phyloP scores from a whole-genome alignment of 495 filamentous ascomycete genomes.

The Hypoxylon perforatum region DNA sequence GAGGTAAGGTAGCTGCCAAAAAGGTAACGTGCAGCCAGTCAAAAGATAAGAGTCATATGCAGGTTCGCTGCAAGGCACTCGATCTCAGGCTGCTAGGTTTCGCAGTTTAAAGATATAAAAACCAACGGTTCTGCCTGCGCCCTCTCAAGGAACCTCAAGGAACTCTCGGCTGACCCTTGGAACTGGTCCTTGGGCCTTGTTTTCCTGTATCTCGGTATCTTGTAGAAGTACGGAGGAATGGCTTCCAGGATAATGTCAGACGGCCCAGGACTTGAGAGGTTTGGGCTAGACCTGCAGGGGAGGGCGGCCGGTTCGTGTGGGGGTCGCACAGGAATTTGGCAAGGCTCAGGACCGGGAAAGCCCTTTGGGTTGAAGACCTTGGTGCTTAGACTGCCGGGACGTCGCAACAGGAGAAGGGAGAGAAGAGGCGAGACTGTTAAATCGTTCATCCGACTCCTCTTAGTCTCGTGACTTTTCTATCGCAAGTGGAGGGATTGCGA shows the following conservation, averaged over 20 bases:
- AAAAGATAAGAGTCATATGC: constrained; percentile 39
- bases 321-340: constrained; percentile 33
- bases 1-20: constrained; percentile 15
- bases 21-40: constrained; percentile 13
- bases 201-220: too few species aligned
- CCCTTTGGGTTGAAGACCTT: constrained; percentile 11
- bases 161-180: constrained; percentile 29
- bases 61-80: constrained; percentile 38
- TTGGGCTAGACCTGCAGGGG: constrained; percentile 33
- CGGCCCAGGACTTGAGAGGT: constrained; percentile 25
- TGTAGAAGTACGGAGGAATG: constrained; percentile 30
- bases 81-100: constrained; percentile 7
- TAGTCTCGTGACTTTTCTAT: constrained; percentile 39
- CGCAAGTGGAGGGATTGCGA: constrained; percentile 35
- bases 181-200: constrained; percentile 19
- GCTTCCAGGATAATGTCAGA: constrained; percentile 41
- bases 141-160: too few species aligned
- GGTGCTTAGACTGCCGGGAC: constrained; percentile 4
- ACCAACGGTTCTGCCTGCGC: constrained; percentile 9
- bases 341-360: constrained; percentile 12
- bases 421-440: constrained; percentile 14
- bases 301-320: constrained; percentile 30
- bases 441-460: constrained; percentile 21
- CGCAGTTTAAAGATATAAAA: constrained; percentile 15
- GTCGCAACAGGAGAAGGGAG: constrained; percentile 16